These are phyloP conservation scores for Aureobasidium sp. DNA, from an alignment of 2,329 filamentous ascomycete genomes.

Conservation along the genomic window DNA sequence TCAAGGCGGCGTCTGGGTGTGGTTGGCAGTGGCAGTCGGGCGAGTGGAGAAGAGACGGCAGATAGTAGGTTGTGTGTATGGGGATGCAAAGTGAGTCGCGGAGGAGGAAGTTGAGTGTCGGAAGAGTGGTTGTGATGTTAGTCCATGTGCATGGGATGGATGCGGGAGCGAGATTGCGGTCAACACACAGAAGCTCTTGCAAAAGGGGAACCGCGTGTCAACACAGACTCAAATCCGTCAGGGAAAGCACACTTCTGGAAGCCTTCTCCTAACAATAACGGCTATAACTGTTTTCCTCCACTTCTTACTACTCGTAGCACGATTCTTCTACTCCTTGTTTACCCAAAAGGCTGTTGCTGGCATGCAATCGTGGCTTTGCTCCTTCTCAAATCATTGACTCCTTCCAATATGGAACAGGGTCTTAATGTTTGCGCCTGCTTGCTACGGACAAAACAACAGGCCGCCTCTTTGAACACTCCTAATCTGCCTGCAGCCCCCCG, in stretches of 20 bases:
- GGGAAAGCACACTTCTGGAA: background rate
- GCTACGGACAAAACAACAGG: background rate
- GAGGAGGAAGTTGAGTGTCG: background rate
- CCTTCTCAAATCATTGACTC: background rate
- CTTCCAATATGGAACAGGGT: background rate
- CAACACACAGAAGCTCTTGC: conserved; percentile 1
- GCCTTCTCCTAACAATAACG: background rate
- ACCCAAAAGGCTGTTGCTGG: background rate
- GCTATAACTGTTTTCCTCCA: background rate
- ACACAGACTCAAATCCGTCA: background rate
- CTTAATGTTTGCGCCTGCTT: background rate
- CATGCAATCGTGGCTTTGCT: background rate
- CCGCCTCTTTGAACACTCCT: background rate
- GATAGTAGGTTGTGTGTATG: background rate
- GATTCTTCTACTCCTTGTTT: background rate
- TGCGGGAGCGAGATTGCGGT: conserved; percentile 5
- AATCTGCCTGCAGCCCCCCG: background rate
- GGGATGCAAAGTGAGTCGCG: no score
- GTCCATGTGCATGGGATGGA: background rate
- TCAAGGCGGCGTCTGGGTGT: background rate
- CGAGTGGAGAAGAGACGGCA: background rate
- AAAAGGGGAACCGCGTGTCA: conserved; percentile 10
- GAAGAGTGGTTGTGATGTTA: background rate
- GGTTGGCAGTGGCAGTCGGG: background rate
- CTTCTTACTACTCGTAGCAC: no score